These are phyloP conservation scores for Periconia sp. DNA, from an alignment of 2,329 filamentous ascomycete species.

Conservation along the genomic window DNA sequence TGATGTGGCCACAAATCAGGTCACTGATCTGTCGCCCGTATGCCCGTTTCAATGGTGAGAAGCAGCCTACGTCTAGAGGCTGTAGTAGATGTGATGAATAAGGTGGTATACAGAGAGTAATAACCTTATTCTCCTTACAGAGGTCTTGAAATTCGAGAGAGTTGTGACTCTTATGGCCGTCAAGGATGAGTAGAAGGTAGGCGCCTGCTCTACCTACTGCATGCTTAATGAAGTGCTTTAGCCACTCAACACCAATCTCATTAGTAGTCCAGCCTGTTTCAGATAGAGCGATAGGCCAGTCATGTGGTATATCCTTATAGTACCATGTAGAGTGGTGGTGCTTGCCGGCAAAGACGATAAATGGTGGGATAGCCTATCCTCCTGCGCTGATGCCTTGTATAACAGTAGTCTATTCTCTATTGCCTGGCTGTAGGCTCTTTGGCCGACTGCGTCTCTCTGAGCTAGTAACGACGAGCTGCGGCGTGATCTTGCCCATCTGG, in stretches of 20 bases:
- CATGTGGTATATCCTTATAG: conserved; percentile 7
- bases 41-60: conserved; percentile 1
- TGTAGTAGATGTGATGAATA: no score
- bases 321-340: no score
- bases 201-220: no score
- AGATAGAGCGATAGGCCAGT: conserved; percentile 15
- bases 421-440: no score
- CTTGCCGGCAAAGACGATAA: no score
- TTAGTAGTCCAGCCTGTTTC: conserved; percentile 44
- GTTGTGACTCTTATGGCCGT: not conserved
- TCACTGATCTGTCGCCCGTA: not conserved
- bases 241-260: conserved; percentile 37
- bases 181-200: conserved; percentile 45
- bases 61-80: not conserved
- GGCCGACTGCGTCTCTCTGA: no score
- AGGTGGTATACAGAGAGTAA: no score
- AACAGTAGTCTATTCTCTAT: no score
- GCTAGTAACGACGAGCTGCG: not conserved
- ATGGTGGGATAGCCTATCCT: no score
- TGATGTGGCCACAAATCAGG: not conserved
- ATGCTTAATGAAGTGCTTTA: conserved; percentile 43
- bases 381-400: no score
- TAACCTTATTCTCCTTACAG: not conserved
- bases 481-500: not conserved
- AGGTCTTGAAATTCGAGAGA: not conserved